phyloP scores from a whole-genome alignment of 164 flowering plant species.

The Warburgia ugandensis region DNA sequence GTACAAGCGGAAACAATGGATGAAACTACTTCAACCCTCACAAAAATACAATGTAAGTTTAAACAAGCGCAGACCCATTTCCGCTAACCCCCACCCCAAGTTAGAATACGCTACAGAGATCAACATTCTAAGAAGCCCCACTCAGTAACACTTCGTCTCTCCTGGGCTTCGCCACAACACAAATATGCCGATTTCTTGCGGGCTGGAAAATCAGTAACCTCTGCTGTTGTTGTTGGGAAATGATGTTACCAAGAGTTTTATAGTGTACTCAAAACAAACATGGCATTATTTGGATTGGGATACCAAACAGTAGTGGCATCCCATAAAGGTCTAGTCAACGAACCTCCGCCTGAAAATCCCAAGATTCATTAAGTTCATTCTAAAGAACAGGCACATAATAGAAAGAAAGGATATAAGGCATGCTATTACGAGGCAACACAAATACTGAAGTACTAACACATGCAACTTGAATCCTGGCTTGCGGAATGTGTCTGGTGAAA shows the following conservation, averaged over 20 bases:
- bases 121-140: too few relatives aligned
- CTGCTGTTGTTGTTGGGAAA: conserved; percentile 85
- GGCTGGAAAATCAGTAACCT: conserved; percentile 39
- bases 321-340: conserved; percentile 86
- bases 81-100: neutral
- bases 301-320: conserved; percentile 70
- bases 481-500: conserved; percentile 98
- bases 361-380: too few relatives aligned
- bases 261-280: conserved; percentile 81
- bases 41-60: too few relatives aligned
- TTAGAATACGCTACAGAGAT: conserved; percentile 2
- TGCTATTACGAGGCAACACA: conserved; percentile 79
- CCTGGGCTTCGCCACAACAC: too few relatives aligned
- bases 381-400: neutral
- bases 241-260: conserved; percentile 79
- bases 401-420: neutral
- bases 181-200: conserved; percentile 11
- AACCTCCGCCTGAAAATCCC: conserved; percentile 63
- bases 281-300: conserved; percentile 60
- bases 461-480: conserved; percentile 99
- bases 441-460: conserved; percentile 79
- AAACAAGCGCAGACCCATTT: neutral
- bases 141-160: too few relatives aligned
- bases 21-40: too few relatives aligned
- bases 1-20: too few relatives aligned